phyloP scores from a whole-genome alignment of 208 protist species.

The Angomonas deanei region DNA sequence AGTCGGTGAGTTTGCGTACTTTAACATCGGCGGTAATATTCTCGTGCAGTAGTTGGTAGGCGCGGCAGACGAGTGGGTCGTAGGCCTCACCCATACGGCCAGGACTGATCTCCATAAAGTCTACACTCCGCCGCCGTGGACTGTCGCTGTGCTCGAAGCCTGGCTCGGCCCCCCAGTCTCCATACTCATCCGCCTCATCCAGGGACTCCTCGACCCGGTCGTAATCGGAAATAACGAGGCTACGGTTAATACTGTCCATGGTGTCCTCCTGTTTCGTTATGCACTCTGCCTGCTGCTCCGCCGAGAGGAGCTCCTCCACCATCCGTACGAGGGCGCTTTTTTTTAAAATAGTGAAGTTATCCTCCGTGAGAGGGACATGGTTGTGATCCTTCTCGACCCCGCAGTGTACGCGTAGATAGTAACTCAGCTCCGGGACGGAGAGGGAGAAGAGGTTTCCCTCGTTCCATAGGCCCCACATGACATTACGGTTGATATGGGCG shows the following conservation, averaged over 20 bases:
- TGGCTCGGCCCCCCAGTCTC: constrained; percentile 87
- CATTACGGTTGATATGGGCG: constrained; percentile 72
- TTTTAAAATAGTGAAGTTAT: constrained; percentile 33
- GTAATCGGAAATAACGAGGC: constrained; percentile 59
- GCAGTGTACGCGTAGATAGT: constrained; percentile 65
- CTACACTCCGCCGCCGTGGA: constrained; percentile 41
- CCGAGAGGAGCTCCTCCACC: constrained; percentile 81
- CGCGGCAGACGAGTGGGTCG: constrained; percentile 54
- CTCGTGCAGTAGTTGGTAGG: constrained; percentile 84
- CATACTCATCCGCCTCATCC: constrained; percentile 88
- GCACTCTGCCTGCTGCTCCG: constrained; percentile 53
- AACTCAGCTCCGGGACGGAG: constrained; percentile 66
- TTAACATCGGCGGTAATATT: constrained; percentile 61
- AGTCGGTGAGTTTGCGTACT: constrained; percentile 31
- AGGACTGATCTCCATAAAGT: constrained; percentile 78
- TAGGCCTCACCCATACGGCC: constrained; percentile 57
- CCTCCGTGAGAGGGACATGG: neutral
- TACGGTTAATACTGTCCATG: too few relatives aligned
- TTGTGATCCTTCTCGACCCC: constrained; percentile 13
- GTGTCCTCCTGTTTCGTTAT: constrained; percentile 6
- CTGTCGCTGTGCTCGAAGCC: constrained; percentile 45
- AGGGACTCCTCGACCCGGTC: constrained; percentile 73
- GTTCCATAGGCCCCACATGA: constrained; percentile 89
- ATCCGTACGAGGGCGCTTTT: constrained; percentile 85
- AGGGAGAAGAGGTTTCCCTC: constrained; percentile 91